These are phyloP conservation scores for Blastobotrys robertii DNA, from an alignment of 805 yeast species.

Conservation along the genomic window DNA sequence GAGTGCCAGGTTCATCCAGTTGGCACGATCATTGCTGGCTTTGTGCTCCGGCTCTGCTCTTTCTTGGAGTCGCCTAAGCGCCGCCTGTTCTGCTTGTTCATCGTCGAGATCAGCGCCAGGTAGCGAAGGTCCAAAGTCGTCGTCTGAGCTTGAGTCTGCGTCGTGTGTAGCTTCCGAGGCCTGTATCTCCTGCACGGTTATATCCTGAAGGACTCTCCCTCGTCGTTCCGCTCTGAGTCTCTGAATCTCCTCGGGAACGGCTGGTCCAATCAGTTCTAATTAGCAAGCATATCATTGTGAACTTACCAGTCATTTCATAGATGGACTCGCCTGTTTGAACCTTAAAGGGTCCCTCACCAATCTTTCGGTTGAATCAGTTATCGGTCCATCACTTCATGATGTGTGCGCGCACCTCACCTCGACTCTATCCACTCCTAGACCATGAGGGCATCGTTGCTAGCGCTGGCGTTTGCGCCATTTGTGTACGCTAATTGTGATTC, in stretches of 20 bases:
- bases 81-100: constrained; percentile 10
- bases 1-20: constrained; percentile 14
- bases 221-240: constrained; percentile 5
- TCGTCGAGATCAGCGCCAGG: constrained; percentile 6
- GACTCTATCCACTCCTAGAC: no score
- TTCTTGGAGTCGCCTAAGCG: constrained; percentile 9
- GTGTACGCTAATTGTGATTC: constrained; percentile 2
- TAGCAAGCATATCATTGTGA: no score
- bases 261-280: constrained; percentile 11
- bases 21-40: constrained; percentile 3
- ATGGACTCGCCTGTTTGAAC: no score
- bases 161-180: neutral
- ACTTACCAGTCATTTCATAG: neutral
- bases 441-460: neutral
- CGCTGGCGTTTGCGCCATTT: no score
- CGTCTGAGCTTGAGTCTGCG: constrained; percentile 6
- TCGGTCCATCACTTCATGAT: no score
- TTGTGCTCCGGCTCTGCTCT: constrained; percentile 5
- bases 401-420: neutral
- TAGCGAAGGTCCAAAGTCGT: constrained; percentile 14
- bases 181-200: neutral
- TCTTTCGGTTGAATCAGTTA: no score
- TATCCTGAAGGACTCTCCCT: neutral
- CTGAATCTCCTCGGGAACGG: constrained; percentile 13
- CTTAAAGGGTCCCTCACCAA: no score